Evolutionary conservation across 805 yeast genomes (phyloP).

Genomic region (Candida piceae): DNA sequence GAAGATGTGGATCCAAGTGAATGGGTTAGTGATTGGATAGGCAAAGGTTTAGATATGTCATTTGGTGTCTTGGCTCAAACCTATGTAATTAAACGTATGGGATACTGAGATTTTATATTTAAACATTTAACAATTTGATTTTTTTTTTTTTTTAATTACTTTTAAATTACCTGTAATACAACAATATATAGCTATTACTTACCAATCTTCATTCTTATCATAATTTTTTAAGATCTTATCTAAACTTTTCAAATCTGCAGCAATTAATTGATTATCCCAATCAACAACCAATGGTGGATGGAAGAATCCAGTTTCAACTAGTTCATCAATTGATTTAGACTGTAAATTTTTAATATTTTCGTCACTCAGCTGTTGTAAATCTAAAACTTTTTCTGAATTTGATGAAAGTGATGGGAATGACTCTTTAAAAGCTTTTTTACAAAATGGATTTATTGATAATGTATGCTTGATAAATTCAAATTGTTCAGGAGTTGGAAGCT

Average conservation of each 20-base stretch:
- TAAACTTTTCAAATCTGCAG: conserved; percentile 42
- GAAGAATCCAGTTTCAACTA: conserved; percentile 23
- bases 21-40: conserved; percentile 78
- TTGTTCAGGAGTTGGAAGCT: conserved; percentile 29
- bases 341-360: conserved; percentile 4
- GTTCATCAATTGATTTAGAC: conserved; percentile 15
- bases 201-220: conserved; percentile 20
- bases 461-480: conserved; percentile 24
- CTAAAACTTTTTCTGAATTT: conserved; percentile 13
- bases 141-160: conserved; percentile 2
- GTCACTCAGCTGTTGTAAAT: conserved; percentile 15
- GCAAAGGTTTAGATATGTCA: conserved; percentile 69
- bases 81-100: conserved; percentile 90
- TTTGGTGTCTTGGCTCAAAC: conserved; percentile 87
- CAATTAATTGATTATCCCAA: conserved; percentile 55
- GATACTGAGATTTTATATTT: conserved; percentile 35
- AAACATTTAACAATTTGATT: neutral
- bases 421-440: conserved; percentile 22
- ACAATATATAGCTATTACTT: no score
- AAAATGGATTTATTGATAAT: conserved; percentile 23
- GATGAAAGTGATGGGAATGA: conserved; percentile 27
- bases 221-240: conserved; percentile 39
- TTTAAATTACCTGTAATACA: neutral
- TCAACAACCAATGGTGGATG: conserved; percentile 52
- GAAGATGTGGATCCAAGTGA: conserved; percentile 63